Evolutionary conservation across 2,329 filamentous ascomycete species (phyloP).

Genomic region (Exophiala phaeomuriformis): DNA sequence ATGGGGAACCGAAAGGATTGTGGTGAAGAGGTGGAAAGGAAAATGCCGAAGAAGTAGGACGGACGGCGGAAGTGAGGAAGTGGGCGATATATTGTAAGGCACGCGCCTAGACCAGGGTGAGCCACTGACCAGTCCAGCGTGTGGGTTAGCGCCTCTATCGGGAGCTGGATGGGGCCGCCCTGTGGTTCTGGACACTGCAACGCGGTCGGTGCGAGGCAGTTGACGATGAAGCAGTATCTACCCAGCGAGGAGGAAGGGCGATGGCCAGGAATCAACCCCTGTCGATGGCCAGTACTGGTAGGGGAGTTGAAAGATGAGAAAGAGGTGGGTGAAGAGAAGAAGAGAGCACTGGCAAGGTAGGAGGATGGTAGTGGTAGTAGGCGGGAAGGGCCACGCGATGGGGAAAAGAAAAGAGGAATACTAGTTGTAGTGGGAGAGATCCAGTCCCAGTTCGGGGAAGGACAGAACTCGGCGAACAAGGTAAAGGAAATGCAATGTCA

Average conservation of each 20-base stretch:
- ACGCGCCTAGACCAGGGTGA: conserved; percentile 6
- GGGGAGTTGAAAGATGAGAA: background rate
- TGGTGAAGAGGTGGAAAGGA: background rate
- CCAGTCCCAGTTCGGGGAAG: conserved; percentile 1
- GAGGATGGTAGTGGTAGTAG: conserved; percentile 7
- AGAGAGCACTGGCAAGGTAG: background rate
- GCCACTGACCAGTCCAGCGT: background rate
- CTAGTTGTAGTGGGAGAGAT: no score
- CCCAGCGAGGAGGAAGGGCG: background rate
- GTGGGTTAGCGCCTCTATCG: conserved; percentile 7
- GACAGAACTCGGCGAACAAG: background rate
- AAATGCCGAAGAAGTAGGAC: background rate
- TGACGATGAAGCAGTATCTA: background rate
- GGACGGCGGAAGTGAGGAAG: background rate
- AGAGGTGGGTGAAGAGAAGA: conserved; percentile 5
- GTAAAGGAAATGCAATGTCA: background rate
- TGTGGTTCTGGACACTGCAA: background rate
- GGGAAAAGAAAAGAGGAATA: conserved; percentile 7
- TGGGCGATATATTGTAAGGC: conserved; percentile 5
- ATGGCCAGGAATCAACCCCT: background rate
- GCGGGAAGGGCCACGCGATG: conserved; percentile 11
- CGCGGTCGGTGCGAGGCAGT: conserved; percentile 2
- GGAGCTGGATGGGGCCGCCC: background rate
- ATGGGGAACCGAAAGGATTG: no score
- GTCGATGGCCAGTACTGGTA: background rate